phyloP scores from a whole-genome alignment of 495 filamentous ascomycete species.

The Physcia stellaris region DNA sequence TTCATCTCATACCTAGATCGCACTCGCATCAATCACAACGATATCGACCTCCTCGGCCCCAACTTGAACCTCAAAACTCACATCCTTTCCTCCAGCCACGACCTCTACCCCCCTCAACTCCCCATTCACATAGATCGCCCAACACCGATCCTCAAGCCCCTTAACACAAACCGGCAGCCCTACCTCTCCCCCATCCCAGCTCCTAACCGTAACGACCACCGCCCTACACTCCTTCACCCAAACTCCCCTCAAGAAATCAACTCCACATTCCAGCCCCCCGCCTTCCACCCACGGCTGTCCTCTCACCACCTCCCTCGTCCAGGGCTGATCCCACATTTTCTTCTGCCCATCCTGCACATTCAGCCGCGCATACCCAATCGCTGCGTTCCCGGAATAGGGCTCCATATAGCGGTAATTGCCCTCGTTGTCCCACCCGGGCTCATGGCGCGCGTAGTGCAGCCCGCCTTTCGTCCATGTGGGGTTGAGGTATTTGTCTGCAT shows the following conservation, averaged over 20 bases:
- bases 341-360: conserved; percentile 24
- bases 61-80: background rate
- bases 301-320: conserved; percentile 15
- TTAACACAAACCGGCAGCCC: background rate
- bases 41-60: background rate
- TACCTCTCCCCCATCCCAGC: conserved; percentile 17
- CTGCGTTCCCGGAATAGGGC: conserved; percentile 21
- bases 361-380: conserved; percentile 21
- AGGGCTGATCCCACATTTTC: conserved; percentile 24
- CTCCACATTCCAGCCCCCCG: conserved; percentile 15
- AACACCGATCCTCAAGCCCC: background rate
- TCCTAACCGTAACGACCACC: conserved; percentile 20
- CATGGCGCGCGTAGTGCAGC: conserved; percentile 19
- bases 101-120: background rate
- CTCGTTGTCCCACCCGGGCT: conserved; percentile 11
- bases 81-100: background rate
- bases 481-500: conserved; percentile 16
- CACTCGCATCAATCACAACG: too few species aligned
- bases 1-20: too few species aligned
- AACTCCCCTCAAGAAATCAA: conserved; percentile 23
- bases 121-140: background rate
- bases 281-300: conserved; percentile 18
- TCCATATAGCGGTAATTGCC: conserved; percentile 20
- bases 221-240: conserved; percentile 20
- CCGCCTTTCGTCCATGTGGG: conserved; percentile 22